Percentiles rank a stretch among this genome's conserved stretches.
phyloP scores from a whole-genome alignment of 345 rosid genomes.

The Aegle marmelos region DNA sequence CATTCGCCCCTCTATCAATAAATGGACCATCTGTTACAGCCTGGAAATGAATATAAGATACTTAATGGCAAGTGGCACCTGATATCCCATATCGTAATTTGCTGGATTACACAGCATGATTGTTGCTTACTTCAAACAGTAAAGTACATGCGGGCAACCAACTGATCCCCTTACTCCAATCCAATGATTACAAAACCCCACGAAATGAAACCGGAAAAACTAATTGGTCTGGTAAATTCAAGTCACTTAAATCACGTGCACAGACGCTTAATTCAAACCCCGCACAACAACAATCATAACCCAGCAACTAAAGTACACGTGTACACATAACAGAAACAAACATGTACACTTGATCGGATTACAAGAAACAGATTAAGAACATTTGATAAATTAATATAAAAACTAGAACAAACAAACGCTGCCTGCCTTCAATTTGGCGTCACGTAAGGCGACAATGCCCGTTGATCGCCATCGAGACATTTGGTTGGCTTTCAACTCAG shows the following conservation, averaged over 20 bases:
- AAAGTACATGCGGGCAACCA: not conserved
- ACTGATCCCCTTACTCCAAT: not conserved
- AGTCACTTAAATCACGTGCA: not conserved
- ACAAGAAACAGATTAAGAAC: not conserved
- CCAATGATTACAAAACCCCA: not conserved
- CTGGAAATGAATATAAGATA: not conserved
- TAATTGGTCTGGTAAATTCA: not conserved
- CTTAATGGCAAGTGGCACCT: not conserved
- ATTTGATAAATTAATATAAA: not conserved
- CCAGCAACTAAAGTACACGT: not conserved
- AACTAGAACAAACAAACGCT: not conserved
- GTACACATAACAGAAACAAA: not conserved
- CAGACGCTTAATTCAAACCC: not conserved
- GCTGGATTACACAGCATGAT: not conserved
- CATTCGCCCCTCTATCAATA: too few relatives aligned
- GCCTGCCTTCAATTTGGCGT: constrained; percentile 82
- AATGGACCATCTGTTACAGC: too few relatives aligned
- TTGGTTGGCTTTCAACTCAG: constrained; percentile 63
- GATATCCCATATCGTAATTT: not conserved
- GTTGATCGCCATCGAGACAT: constrained; percentile 91
- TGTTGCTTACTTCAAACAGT: not conserved
- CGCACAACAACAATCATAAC: not conserved
- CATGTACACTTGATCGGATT: not conserved
- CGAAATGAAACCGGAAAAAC: not conserved
- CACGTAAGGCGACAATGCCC: constrained; percentile 90